Conservation (phyloP, 306 rosid genomes). For the Parietaria judaica region DNA sequence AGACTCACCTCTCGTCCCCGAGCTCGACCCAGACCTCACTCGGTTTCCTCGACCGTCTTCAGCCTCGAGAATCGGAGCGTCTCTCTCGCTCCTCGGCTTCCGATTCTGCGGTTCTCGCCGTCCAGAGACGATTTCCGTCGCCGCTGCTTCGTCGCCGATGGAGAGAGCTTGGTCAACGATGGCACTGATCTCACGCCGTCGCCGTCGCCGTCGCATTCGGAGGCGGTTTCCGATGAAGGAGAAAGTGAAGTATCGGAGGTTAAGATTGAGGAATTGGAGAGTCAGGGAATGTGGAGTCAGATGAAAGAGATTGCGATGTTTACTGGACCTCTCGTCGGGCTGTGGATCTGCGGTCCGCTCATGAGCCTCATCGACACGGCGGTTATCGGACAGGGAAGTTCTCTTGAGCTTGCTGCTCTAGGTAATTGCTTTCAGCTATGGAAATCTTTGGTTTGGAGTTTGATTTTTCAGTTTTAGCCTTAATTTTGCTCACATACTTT, state of each 20-base stretch:
- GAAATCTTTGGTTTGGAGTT: too few relatives aligned
- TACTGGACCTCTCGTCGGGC: slow-evolving; percentile 69
- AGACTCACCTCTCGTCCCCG: slow-evolving; percentile 2
- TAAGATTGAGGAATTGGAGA: slow-evolving; percentile 29
- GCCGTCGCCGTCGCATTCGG: too few relatives aligned
- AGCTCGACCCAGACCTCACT: too few relatives aligned
- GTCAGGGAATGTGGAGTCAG: slow-evolving; percentile 53
- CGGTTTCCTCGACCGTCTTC: slow-evolving; percentile 8
- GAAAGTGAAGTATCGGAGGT: slow-evolving; percentile 14
- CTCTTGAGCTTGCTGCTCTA: slow-evolving; percentile 86
- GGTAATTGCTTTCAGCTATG: slow-evolving; percentile 24
- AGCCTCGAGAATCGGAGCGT: slow-evolving; percentile 6
- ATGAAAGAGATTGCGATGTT: slow-evolving; percentile 61
- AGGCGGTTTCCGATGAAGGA: too few relatives aligned
- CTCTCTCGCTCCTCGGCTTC: slow-evolving; percentile 17
- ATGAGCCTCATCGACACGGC: slow-evolving; percentile 89
- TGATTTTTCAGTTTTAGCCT: background rate
- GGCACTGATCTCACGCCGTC: too few relatives aligned
- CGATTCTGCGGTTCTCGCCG: slow-evolving; percentile 13
- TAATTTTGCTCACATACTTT: background rate
- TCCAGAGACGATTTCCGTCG: slow-evolving; percentile 1
- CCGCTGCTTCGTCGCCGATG: slow-evolving; percentile 16
- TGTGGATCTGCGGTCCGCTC: slow-evolving; percentile 79
- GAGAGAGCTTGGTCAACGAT: too few relatives aligned
- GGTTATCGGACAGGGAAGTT: slow-evolving; percentile 84